A percentile compares a stretch with the other conserved stretches of the same genome.
Conservation (phyloP, 1,139 yeast genomes). For the Magnusiomyces sp. region DNA sequence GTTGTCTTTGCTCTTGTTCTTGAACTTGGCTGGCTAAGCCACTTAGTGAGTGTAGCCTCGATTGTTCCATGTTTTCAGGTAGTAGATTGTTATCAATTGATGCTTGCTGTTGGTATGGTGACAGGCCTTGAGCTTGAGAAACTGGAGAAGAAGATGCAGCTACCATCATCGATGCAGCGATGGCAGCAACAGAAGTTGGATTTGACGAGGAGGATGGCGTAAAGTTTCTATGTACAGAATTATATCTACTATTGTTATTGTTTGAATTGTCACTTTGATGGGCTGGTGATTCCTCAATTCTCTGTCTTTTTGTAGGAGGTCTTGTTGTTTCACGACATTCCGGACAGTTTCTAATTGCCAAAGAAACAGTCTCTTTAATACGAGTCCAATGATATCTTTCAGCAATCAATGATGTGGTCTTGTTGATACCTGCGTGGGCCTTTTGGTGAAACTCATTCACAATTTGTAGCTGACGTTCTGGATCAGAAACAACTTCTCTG, state of each 20-base stretch:
- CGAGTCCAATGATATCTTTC: slow-evolving; percentile 87
- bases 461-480: slow-evolving; percentile 62
- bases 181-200: slow-evolving; percentile 22
- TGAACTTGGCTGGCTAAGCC: slow-evolving; percentile 1
- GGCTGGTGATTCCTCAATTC: no score
- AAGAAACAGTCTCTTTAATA: slow-evolving; percentile 78
- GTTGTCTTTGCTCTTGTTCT: not conserved
- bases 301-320: slow-evolving; percentile 20
- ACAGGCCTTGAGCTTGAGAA: not conserved
- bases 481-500: slow-evolving; percentile 72
- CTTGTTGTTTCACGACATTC: slow-evolving; percentile 50
- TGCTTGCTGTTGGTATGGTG: not conserved
- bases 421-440: slow-evolving; percentile 85
- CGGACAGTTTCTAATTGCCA: slow-evolving; percentile 67
- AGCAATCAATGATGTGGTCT: slow-evolving; percentile 68
- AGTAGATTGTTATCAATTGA: no score
- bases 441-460: slow-evolving; percentile 62
- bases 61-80: no score
- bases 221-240: not conserved
- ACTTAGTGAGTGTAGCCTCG: not conserved
- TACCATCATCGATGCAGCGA: slow-evolving; percentile 18
- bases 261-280: not conserved
- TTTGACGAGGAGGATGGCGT: slow-evolving; percentile 13
- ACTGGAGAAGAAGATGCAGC: slow-evolving; percentile 19
- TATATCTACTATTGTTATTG: slow-evolving; percentile 5